A percentile compares a stretch with the other conserved stretches of the same genome.
Evolutionary conservation across 306 rosid species (phyloP).

Genomic region (Chamaecrista fasciculata): DNA sequence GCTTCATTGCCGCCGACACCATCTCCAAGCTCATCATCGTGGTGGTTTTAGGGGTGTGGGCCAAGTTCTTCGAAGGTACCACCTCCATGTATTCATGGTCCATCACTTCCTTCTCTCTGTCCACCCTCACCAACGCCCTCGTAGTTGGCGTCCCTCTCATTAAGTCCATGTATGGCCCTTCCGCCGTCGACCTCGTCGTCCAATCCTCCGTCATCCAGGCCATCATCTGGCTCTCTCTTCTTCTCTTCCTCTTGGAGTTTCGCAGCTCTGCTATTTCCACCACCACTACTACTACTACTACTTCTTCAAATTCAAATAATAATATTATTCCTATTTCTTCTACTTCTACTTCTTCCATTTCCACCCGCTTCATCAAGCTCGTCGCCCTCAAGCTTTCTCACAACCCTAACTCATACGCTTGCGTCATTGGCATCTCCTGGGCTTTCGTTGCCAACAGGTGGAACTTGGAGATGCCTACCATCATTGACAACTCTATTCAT

Average conservation of each 20-base stretch:
- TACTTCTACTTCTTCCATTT: conserved; percentile 31
- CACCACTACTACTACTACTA: background rate
- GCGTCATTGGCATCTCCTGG: conserved; percentile 76
- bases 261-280: conserved; percentile 33
- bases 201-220: conserved; percentile 79
- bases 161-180: conserved; percentile 72
- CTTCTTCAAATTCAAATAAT: conserved; percentile 43
- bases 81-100: conserved; percentile 81
- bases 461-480: conserved; percentile 72
- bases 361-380: conserved; percentile 67
- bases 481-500: conserved; percentile 67
- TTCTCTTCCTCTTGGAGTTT: conserved; percentile 70
- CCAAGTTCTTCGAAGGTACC: too few relatives aligned
- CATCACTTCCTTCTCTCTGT: conserved; percentile 79
- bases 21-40: conserved; percentile 70
- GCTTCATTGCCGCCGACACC: conserved; percentile 65
- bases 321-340: too few relatives aligned
- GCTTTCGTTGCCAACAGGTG: conserved; percentile 84
- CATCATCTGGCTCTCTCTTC: conserved; percentile 77
- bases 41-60: conserved; percentile 63
- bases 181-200: conserved; percentile 74
- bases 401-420: conserved; percentile 86
- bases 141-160: conserved; percentile 85
- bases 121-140: conserved; percentile 68
- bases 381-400: conserved; percentile 65